phyloP scores from a whole-genome alignment of 441 rosid species.

The Mallotus repandus region DNA sequence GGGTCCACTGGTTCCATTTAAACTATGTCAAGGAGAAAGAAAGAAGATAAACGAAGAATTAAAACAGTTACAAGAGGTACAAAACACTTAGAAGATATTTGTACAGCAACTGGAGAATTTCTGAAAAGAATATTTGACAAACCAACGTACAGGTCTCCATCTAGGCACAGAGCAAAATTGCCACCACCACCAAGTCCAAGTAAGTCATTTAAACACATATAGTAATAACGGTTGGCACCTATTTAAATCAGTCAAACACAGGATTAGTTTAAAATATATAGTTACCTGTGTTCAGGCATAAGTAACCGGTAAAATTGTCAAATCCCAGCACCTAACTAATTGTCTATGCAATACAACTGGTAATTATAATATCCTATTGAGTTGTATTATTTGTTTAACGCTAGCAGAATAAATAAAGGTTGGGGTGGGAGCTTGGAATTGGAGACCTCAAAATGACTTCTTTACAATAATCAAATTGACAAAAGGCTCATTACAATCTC shows the following conservation, averaged over 20 bases:
- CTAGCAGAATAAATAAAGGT: not conserved
- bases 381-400: not conserved
- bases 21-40: conserved; percentile 40
- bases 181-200: conserved; percentile 92
- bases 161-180: conserved; percentile 75
- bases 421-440: not conserved
- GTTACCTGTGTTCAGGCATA: not conserved
- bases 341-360: not conserved
- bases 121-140: conserved; percentile 7
- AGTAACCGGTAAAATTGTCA: not conserved
- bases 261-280: conserved; percentile 8
- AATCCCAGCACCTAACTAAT: not conserved
- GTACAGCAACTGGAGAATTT: not conserved
- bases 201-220: conserved; percentile 80
- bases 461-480: not conserved
- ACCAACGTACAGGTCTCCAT: conserved; percentile 82
- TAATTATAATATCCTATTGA: not conserved
- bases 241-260: conserved; percentile 21
- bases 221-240: conserved; percentile 94
- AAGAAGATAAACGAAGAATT: conserved; percentile 1
- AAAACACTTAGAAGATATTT: not conserved
- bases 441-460: not conserved
- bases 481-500: not conserved
- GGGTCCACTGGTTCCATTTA: conserved; percentile 84
- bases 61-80: not conserved